These are phyloP conservation scores for Martiniozyma asiatica DNA, from an alignment of 1,139 yeast genomes.

Conservation along the genomic window DNA sequence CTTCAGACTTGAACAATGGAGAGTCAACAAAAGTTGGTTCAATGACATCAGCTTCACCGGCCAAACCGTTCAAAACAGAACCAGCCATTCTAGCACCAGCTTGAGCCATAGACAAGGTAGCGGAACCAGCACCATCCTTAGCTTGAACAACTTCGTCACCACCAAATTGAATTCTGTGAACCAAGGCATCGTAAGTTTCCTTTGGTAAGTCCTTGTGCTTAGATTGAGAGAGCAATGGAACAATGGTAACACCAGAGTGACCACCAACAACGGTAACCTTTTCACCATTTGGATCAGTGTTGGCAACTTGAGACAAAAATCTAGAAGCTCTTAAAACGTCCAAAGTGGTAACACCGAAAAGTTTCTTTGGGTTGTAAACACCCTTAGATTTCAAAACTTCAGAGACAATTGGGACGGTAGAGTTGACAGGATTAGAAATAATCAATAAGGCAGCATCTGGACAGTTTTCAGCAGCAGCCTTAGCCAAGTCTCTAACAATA, in stretches of 20 bases:
- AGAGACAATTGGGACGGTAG: slow-evolving; percentile 96
- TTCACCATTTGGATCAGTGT: slow-evolving; percentile 56
- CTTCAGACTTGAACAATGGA: slow-evolving; percentile 74
- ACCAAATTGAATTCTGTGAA: slow-evolving; percentile 94
- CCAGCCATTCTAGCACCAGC: slow-evolving; percentile 95
- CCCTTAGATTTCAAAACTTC: slow-evolving; percentile 82
- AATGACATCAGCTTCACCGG: slow-evolving; percentile 55
- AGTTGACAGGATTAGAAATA: slow-evolving; percentile 96
- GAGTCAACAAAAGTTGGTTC: slow-evolving; percentile 76
- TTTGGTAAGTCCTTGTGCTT: slow-evolving; percentile 42
- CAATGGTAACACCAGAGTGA: slow-evolving; percentile 97
- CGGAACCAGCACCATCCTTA: slow-evolving; percentile 98
- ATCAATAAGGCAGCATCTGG: slow-evolving; percentile 84
- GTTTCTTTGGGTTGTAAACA: slow-evolving; percentile 81
- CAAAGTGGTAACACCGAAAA: slow-evolving; percentile 95
- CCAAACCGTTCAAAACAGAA: slow-evolving; percentile 68
- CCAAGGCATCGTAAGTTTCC: slow-evolving; percentile 51
- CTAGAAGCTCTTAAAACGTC: slow-evolving; percentile 92
- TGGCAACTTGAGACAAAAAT: slow-evolving; percentile 61
- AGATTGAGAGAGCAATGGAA: slow-evolving; percentile 79
- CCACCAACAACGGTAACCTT: slow-evolving; percentile 86
- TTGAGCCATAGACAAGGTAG: slow-evolving; percentile 96
- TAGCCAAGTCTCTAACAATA: slow-evolving; percentile 84
- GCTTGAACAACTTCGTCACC: slow-evolving; percentile 99
- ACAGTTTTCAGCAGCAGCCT: slow-evolving; percentile 73